Evolutionary conservation across 2,329 filamentous ascomycete species (phyloP).

Genomic region (Cercospora janseana): DNA sequence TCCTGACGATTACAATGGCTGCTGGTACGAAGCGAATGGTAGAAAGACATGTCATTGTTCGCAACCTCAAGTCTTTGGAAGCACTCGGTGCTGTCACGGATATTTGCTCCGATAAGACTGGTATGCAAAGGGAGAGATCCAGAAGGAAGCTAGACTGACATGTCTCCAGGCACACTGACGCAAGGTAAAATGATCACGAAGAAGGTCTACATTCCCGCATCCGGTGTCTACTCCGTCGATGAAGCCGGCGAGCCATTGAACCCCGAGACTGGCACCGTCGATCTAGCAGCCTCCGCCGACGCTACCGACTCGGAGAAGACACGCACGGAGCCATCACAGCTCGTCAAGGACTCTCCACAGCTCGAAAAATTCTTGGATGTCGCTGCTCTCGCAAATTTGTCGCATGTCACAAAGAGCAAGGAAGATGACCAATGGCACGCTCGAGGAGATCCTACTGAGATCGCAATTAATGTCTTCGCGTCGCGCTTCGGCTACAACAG

Average conservation of each 20-base stretch:
- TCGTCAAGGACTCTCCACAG: slow-evolving; percentile 47
- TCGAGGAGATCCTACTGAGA: slow-evolving; percentile 67
- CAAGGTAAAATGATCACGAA: slow-evolving; percentile 61
- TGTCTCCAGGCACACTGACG: slow-evolving; percentile 27
- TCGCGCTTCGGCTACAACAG: slow-evolving; percentile 55
- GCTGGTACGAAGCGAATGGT: slow-evolving; percentile 60
- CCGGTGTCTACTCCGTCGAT: slow-evolving; percentile 61
- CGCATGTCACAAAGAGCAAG: slow-evolving; percentile 57
- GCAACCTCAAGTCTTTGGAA: slow-evolving; percentile 63
- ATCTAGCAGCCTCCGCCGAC: slow-evolving; percentile 1
- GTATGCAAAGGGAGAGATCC: slow-evolving; percentile 29
- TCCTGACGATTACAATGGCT: slow-evolving; percentile 45
- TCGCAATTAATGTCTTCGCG: slow-evolving; percentile 72
- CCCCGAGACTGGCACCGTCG: slow-evolving; percentile 61
- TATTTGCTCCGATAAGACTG: slow-evolving; percentile 35
- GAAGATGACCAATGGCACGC: slow-evolving; percentile 59
- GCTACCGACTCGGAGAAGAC: slow-evolving; percentile 14
- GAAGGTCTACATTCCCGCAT: slow-evolving; percentile 58
- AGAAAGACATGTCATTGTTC: slow-evolving; percentile 62
- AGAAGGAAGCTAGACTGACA: slow-evolving; percentile 39
- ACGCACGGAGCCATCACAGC: slow-evolving; percentile 27
- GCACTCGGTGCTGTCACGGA: slow-evolving; percentile 50
- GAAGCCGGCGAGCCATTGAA: slow-evolving; percentile 58
- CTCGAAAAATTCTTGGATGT: slow-evolving; percentile 51
- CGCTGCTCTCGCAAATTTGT: slow-evolving; percentile 64